Conservation (phyloP, 2,329 filamentous ascomycete species). For the Alternaria tenuissima region DNA sequence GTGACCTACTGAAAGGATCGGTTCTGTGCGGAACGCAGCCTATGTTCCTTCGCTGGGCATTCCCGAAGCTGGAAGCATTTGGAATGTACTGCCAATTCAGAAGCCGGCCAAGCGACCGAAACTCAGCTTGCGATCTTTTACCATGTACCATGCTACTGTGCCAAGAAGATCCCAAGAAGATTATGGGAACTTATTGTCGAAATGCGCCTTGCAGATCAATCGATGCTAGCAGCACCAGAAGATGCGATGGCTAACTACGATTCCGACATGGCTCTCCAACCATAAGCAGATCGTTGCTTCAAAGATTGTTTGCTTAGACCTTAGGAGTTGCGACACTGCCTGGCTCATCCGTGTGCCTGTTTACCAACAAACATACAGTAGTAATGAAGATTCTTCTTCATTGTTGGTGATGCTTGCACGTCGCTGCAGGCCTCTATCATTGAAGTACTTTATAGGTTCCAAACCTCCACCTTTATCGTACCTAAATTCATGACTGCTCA, state of each 20-base stretch:
- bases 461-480: background rate
- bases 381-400: background rate
- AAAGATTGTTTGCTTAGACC: too few species aligned
- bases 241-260: background rate
- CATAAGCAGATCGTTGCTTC: background rate
- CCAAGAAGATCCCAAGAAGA: background rate
- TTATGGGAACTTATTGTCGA: background rate
- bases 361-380: background rate
- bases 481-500: background rate
- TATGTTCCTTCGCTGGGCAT: conserved; percentile 1
- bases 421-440: background rate
- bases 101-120: background rate
- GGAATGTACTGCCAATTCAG: background rate
- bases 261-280: background rate
- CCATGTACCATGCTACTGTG: background rate
- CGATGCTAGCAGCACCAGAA: background rate
- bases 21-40: conserved; percentile 14
- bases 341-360: background rate
- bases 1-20: conserved; percentile 2
- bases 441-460: background rate
- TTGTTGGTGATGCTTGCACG: background rate
- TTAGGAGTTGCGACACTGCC: background rate
- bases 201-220: background rate
- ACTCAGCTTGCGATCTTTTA: conserved; percentile 1
- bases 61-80: conserved; percentile 4